Evolutionary conservation across 2,329 filamentous ascomycete genomes (phyloP).

Genomic region (Trichoderma guizhouense): DNA sequence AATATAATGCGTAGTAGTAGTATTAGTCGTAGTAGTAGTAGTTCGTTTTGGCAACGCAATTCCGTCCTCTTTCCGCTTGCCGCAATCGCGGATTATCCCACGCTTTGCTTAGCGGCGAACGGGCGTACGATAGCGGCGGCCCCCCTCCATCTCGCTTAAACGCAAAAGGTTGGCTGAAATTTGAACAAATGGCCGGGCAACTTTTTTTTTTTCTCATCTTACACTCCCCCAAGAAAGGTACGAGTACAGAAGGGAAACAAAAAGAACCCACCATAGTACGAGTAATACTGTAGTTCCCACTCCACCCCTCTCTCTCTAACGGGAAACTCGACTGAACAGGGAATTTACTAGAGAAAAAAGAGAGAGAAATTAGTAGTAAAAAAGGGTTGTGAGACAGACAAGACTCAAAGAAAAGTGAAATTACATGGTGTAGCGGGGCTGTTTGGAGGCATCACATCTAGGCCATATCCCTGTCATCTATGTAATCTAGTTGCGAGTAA

Average conservation of each 20-base stretch:
- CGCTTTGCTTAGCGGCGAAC: neutral
- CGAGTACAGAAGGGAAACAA: neutral
- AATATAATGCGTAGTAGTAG: neutral
- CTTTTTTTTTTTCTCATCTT: neutral
- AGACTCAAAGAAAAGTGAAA: neutral
- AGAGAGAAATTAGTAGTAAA: neutral
- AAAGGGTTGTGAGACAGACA: neutral
- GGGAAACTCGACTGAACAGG: neutral
- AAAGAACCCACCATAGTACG: neutral
- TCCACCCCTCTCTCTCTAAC: neutral
- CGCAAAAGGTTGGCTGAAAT: neutral
- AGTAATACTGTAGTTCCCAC: neutral
- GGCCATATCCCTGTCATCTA: neutral
- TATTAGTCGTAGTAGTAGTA: too few species aligned
- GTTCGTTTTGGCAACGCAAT: neutral
- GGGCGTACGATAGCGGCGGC: neutral
- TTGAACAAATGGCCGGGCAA: neutral
- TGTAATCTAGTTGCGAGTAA: neutral
- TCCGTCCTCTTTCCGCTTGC: neutral
- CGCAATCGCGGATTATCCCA: neutral
- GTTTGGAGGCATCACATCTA: neutral
- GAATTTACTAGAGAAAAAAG: neutral
- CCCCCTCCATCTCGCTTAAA: constrained; percentile 9
- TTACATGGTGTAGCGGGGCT: neutral
- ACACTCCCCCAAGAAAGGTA: neutral